Conservation (phyloP, 305 asterid species). For the Ilex paraguariensis region DNA sequence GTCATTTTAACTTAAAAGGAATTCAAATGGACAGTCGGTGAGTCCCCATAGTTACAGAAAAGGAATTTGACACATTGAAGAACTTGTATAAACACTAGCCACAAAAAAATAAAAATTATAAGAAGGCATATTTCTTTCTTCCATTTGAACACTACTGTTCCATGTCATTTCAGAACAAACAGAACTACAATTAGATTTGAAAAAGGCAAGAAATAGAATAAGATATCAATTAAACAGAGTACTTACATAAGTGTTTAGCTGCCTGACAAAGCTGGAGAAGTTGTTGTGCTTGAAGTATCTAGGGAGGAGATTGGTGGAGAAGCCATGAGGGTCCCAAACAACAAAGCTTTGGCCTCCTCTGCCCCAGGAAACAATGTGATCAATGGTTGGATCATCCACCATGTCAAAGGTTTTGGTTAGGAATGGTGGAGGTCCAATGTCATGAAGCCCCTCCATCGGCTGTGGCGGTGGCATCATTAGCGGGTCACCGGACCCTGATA, state of each 20-base stretch:
- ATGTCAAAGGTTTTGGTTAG: slow-evolving; percentile 74
- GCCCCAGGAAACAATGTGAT: slow-evolving; percentile 65
- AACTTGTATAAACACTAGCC: neutral
- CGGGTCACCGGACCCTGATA: slow-evolving; percentile 6
- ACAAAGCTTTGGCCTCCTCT: slow-evolving; percentile 72
- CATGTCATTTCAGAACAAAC: too few relatives aligned
- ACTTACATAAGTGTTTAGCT: slow-evolving; percentile 81
- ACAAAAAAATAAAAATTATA: neutral
- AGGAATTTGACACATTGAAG: too few relatives aligned
- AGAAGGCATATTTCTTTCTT: neutral
- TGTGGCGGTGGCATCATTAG: slow-evolving; percentile 33
- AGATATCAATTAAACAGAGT: neutral
- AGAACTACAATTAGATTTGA: too few relatives aligned
- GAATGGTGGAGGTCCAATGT: slow-evolving; percentile 76
- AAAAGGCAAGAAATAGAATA: neutral
- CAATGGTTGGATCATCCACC: slow-evolving; percentile 58
- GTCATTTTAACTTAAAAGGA: too few relatives aligned
- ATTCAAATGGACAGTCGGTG: too few relatives aligned
- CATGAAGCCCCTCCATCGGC: slow-evolving; percentile 78
- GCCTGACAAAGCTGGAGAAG: slow-evolving; percentile 85
- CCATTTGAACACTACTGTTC: too few relatives aligned
- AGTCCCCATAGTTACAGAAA: too few relatives aligned
- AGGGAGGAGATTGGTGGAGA: slow-evolving; percentile 51
- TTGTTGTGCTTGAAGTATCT: slow-evolving; percentile 71
- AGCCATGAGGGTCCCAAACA: slow-evolving; percentile 84